phyloP scores from a whole-genome alignment of 2,329 filamentous ascomycete species.

The Trichophyton rubrum region DNA sequence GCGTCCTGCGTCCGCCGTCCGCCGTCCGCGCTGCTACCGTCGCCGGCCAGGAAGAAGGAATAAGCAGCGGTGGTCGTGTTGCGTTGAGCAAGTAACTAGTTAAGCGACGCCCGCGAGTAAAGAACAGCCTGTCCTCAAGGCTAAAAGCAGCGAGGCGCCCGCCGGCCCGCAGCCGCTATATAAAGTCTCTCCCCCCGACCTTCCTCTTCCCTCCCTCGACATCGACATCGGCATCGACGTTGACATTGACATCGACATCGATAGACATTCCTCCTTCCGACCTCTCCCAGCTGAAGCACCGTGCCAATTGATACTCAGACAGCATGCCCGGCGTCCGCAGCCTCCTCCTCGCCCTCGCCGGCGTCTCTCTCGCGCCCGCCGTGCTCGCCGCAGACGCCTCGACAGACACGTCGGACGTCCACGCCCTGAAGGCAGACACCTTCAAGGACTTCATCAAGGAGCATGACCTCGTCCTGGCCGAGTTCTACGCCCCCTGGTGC shows the following conservation, averaged over 20 bases:
- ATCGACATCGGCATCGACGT: no score
- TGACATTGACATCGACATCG: no score
- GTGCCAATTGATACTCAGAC: background rate
- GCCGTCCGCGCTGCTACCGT: no score
- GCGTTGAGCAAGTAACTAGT: background rate
- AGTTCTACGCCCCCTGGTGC: conserved; percentile 97
- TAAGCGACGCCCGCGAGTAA: conserved; percentile 12
- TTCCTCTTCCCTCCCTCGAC: background rate
- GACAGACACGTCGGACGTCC: conserved; percentile 55
- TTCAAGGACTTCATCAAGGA: conserved; percentile 77
- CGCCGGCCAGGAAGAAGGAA: no score
- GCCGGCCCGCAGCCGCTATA: no score
- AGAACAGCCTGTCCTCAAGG: conserved; percentile 32
- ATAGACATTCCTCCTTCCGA: background rate
- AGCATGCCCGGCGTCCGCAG: conserved; percentile 30
- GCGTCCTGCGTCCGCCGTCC: no score
- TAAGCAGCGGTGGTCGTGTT: no score
- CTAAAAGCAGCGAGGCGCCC: background rate
- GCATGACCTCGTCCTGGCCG: conserved; percentile 81
- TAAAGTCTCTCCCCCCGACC: background rate
- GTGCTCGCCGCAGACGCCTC: conserved; percentile 23
- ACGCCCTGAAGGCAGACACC: conserved; percentile 69
- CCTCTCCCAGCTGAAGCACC: background rate
- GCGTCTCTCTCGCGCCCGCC: conserved; percentile 16
- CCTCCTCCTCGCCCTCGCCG: conserved; percentile 27